Evolutionary conservation across 192 early-diverging fungal species (phyloP), one percentile per base, ranked within the genome.

Genomic region (Backusella psychrophila): DNA sequence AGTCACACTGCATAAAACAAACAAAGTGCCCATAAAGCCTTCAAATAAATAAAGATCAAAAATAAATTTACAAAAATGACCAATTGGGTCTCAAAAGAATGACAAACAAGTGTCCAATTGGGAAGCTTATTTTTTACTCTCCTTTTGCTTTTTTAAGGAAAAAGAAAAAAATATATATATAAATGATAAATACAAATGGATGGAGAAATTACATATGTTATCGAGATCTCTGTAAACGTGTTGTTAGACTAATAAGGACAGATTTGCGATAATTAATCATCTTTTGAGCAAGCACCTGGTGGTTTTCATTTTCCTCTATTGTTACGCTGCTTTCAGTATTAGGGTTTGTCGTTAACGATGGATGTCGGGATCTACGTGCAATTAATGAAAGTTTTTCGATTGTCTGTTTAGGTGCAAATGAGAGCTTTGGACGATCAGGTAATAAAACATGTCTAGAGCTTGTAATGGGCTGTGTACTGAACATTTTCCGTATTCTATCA

Each of bases 401-500:
- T 33, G 66, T n/a, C 19, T 35, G 66, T 17, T 67, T 31, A 21
- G 35, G 68, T 41, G 68, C 35, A 21, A 33, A 36, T 38, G 36
- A 38, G 39, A 69, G 11, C 21, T 69, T 69, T 14, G 68, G 68
- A 12, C 68, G 33, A 41, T 36, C 35, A 14, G 68, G 68, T 69
- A 38, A 36, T 41, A 14, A 35, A 21, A 69, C 68, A 23, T 38
- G 9, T 4, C 5, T 35, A 5, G 33, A 19, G 4, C 34, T 11
- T 39, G 72, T 66, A 6, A 26, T 21, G 6, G 56, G 56, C 4
- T n/a, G 38, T 9, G 74, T 44, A 14, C 59, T 72, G 59, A 94
- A 94, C 67, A 94, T 59, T 26, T 81, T 46, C 21, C 81, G 81
- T 19, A 93, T 76, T 4, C 93, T 85, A 75, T 94, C 91, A 67